These are phyloP conservation scores for Haberlea rhodopensis DNA, from an alignment of 257 asterid genomes.

Conservation along the genomic window DNA sequence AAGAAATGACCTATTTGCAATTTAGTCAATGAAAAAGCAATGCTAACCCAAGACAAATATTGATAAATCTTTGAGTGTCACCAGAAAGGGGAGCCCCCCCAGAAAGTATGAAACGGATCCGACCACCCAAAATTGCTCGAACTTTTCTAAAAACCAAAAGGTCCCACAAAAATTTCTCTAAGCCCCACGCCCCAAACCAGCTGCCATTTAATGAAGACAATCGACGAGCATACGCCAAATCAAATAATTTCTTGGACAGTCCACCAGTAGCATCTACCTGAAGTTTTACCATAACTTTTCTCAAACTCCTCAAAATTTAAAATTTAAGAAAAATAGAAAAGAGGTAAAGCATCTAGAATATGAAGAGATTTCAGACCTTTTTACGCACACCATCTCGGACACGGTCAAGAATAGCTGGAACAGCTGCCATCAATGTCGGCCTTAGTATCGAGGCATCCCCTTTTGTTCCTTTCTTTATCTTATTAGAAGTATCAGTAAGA, in stretches of 20 bases:
- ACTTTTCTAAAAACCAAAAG: constrained; percentile 81
- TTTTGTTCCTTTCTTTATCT: constrained; percentile 88
- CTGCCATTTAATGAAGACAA: constrained; percentile 83
- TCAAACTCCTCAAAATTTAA: constrained; percentile 13
- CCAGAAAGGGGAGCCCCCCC: constrained; percentile 99
- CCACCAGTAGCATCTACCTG: constrained; percentile 93
- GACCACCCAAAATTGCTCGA: constrained; percentile 94
- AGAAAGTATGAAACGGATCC: constrained; percentile 81
- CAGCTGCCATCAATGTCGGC: constrained; percentile 93
- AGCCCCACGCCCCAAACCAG: constrained; percentile 99
- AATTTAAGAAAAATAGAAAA: constrained; percentile 14
- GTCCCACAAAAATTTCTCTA: constrained; percentile 84
- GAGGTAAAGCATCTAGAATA: constrained; percentile 1
- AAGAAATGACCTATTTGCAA: neutral
- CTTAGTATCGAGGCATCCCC: constrained; percentile 87
- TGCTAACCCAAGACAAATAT: constrained; percentile 92
- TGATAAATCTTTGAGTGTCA: constrained; percentile 95
- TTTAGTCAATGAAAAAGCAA: neutral
- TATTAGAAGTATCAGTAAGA: constrained; percentile 90
- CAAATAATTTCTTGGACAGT: constrained; percentile 71
- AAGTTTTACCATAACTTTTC: constrained; percentile 26
- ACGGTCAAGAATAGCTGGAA: constrained; percentile 97
- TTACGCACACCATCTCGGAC: constrained; percentile 96
- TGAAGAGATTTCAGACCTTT: constrained; percentile 51
- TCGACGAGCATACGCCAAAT: constrained; percentile 85